Percentiles rank a stretch among this genome's conserved stretches.
These are phyloP conservation scores for Microstegium vimineum DNA, from an alignment of 176 grass and related monocot species.

Conservation along the genomic window DNA sequence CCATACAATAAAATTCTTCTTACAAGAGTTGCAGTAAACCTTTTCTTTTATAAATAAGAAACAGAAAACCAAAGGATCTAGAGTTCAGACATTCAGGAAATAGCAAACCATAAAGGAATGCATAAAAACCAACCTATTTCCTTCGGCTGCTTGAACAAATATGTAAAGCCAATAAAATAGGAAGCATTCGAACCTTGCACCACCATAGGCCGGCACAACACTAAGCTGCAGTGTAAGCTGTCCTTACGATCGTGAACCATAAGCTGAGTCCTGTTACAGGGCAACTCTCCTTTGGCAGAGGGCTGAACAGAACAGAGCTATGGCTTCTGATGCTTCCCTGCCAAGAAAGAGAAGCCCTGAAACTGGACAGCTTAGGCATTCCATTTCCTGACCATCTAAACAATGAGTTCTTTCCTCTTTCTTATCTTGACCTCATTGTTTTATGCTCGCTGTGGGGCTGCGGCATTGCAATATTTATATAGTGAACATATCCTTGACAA, in stretches of 20 bases:
- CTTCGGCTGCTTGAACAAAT: neutral
- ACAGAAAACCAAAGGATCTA: neutral
- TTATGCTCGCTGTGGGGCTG: constrained; percentile 19
- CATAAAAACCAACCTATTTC: neutral
- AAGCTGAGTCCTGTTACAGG: constrained; percentile 51
- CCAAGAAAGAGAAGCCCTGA: constrained; percentile 59
- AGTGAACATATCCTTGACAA: constrained; percentile 24
- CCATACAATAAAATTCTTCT: neutral
- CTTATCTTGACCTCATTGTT: neutral
- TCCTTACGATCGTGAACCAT: neutral
- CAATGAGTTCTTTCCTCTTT: neutral
- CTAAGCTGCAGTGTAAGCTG: neutral
- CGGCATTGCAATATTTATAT: constrained; percentile 45
- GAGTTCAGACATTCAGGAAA: constrained; percentile 2
- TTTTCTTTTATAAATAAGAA: neutral
- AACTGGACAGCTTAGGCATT: constrained; percentile 40
- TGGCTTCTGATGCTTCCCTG: constrained; percentile 33
- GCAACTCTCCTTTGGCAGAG: constrained; percentile 79
- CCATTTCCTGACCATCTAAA: neutral
- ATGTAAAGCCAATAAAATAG: neutral
- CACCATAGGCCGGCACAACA: neutral
- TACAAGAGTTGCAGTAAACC: neutral
- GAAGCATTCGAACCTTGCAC: neutral
- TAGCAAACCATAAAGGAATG: neutral
- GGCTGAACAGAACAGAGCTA: neutral